phyloP scores from a whole-genome alignment of 225 moss, liverwort and hornwort genomes.

The Sphagnum tenellum region DNA sequence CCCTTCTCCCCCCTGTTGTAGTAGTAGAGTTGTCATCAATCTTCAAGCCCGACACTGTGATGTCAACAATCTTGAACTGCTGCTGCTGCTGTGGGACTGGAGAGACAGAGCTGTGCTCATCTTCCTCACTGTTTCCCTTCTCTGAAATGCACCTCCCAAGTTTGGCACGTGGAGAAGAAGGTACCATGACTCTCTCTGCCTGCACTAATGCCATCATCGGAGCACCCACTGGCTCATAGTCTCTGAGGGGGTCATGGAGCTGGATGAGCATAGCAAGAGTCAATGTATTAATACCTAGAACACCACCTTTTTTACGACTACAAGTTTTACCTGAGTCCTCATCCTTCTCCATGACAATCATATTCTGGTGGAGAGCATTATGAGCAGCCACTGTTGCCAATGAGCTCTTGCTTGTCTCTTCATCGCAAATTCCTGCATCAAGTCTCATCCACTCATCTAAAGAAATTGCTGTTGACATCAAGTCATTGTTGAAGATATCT shows the following conservation, averaged over 20 bases:
- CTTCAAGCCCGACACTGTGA: slow-evolving; percentile 62
- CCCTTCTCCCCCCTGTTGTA: slow-evolving; percentile 5
- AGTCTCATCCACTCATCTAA: slow-evolving; percentile 85
- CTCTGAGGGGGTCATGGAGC: slow-evolving; percentile 65
- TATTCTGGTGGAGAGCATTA: slow-evolving; percentile 27
- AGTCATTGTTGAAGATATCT: slow-evolving; percentile 14
- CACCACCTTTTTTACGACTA: slow-evolving; percentile 24
- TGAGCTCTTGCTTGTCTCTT: slow-evolving; percentile 27
- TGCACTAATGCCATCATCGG: slow-evolving; percentile 82
- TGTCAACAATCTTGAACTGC: slow-evolving; percentile 64
- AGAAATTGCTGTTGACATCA: slow-evolving; percentile 67
- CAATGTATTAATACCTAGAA: slow-evolving; percentile 42
- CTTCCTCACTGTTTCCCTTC: slow-evolving; percentile 29
- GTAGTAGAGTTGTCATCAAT: slow-evolving; percentile 11
- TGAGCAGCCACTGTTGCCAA: slow-evolving; percentile 49
- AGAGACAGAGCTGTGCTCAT: slow-evolving; percentile 23
- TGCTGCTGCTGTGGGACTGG: slow-evolving; percentile 1
- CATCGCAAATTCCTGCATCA: slow-evolving; percentile 44
- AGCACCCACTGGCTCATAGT: slow-evolving; percentile 67
- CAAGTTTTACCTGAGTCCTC: not conserved
- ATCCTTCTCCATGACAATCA: slow-evolving; percentile 16
- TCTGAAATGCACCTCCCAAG: slow-evolving; percentile 29
- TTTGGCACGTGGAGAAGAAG: slow-evolving; percentile 31
- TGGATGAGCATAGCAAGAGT: slow-evolving; percentile 76
- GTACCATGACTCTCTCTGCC: slow-evolving; percentile 51